phyloP scores from a whole-genome alignment of 257 asterid genomes.

The Scutellaria minor region DNA sequence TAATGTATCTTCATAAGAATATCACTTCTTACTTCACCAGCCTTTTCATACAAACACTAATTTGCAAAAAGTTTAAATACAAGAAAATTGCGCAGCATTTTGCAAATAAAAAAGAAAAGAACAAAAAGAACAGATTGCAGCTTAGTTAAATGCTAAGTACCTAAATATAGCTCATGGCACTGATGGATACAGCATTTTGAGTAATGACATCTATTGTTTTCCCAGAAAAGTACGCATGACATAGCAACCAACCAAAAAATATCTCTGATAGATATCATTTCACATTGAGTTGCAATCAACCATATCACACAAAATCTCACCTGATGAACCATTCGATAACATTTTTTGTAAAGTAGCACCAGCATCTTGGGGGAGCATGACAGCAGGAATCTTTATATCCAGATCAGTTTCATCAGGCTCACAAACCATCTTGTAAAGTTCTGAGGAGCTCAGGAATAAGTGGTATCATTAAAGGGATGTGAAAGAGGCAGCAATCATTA shows the following conservation, averaged over 20 bases:
- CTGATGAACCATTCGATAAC: constrained; percentile 79
- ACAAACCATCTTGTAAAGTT: constrained; percentile 97
- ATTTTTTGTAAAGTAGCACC: constrained; percentile 68
- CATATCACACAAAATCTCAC: constrained; percentile 40
- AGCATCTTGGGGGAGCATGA: constrained; percentile 91
- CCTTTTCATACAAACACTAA: background rate
- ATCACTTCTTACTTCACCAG: background rate
- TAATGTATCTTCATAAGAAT: background rate
- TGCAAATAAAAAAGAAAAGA: background rate
- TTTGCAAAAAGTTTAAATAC: background rate
- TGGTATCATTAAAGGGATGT: constrained; percentile 12
- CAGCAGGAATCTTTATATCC: constrained; percentile 76
- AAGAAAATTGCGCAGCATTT: background rate
- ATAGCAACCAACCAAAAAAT: background rate
- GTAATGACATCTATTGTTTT: background rate
- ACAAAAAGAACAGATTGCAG: no score
- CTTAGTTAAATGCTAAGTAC: background rate
- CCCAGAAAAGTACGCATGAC: background rate
- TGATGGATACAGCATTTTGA: background rate
- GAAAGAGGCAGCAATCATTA: background rate
- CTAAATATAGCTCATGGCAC: background rate
- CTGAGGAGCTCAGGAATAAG: constrained; percentile 48
- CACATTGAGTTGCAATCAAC: background rate
- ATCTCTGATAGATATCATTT: background rate
- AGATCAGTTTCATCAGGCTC: constrained; percentile 88